Evolutionary conservation across 306 rosid species (phyloP).

Genomic region (Glycine latifolia): DNA sequence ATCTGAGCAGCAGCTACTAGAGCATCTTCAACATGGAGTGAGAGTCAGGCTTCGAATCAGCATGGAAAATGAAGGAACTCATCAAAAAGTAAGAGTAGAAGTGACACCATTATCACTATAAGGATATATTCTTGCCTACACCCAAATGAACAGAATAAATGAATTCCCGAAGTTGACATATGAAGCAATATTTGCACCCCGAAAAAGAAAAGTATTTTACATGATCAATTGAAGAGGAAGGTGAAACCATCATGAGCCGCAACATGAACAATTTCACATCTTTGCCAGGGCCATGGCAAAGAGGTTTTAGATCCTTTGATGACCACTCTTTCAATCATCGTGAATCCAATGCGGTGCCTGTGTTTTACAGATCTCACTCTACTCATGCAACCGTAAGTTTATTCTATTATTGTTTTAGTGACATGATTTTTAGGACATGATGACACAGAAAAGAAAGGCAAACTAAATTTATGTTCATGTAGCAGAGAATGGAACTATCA

Average conservation of each 20-base stretch:
- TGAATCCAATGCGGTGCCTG: slow-evolving; percentile 52
- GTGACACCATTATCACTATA: slow-evolving; percentile 11
- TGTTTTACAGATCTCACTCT: slow-evolving; percentile 50
- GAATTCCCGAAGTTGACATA: not conserved
- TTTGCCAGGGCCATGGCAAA: slow-evolving; percentile 37
- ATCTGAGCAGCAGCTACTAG: not conserved
- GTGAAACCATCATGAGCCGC: slow-evolving; percentile 60
- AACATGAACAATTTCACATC: slow-evolving; percentile 51
- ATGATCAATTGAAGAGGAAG: slow-evolving; percentile 27
- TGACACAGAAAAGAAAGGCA: not conserved
- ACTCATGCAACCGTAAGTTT: slow-evolving; percentile 53
- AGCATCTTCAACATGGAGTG: slow-evolving; percentile 50
- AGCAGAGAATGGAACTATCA: slow-evolving; percentile 17
- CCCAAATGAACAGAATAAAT: slow-evolving; percentile 42
- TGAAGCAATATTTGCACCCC: slow-evolving; percentile 33
- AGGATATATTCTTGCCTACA: slow-evolving; percentile 46
- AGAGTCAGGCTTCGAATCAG: slow-evolving; percentile 51
- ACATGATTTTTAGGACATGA: slow-evolving; percentile 6
- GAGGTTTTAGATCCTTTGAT: slow-evolving; percentile 50
- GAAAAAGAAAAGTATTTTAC: slow-evolving; percentile 25
- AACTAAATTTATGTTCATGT: slow-evolving; percentile 9
- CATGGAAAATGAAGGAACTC: slow-evolving; percentile 25
- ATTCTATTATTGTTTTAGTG: slow-evolving; percentile 5
- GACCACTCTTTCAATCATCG: slow-evolving; percentile 39
- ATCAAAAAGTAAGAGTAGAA: slow-evolving; percentile 41